phyloP scores from a whole-genome alignment of 2,329 filamentous ascomycete genomes.

The Helminthosporium solani region DNA sequence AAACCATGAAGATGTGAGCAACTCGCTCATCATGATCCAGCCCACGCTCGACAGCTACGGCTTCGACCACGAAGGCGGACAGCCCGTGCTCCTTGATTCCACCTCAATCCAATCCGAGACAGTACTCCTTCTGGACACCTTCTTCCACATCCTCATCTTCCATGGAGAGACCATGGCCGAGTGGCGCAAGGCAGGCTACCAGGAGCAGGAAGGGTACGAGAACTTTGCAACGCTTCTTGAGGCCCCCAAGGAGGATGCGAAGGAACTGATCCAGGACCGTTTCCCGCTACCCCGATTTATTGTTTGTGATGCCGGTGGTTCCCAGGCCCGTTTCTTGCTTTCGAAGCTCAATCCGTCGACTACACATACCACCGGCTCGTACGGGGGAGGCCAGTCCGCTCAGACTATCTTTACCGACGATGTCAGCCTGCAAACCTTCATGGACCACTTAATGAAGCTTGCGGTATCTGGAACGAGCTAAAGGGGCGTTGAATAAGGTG shows the following conservation, averaged over 20 bases:
- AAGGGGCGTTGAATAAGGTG: neutral
- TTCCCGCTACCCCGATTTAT: conserved; percentile 99
- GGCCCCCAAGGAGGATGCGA: conserved; percentile 93
- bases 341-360: conserved; percentile 98
- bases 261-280: conserved; percentile 94
- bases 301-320: conserved; percentile 96
- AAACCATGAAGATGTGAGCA: conserved; percentile 95
- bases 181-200: conserved; percentile 97
- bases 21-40: conserved; percentile 98
- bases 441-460: conserved; percentile 98
- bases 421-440: conserved; percentile 96
- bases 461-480: conserved; percentile 38
- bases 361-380: conserved; percentile 89
- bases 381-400: conserved; percentile 84
- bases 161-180: conserved; percentile 97
- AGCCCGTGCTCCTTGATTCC: conserved; percentile 93
- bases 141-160: conserved; percentile 99
- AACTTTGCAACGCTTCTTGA: conserved; percentile 88
- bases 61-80: conserved; percentile 88
- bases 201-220: conserved; percentile 97
- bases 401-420: conserved; percentile 99
- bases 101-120: conserved; percentile 94
- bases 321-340: conserved; percentile 92
- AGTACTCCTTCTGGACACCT: conserved; percentile 91
- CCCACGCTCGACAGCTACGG: conserved; percentile 96